These are phyloP conservation scores for Cicer pinnatifidum DNA, from an alignment of 306 rosid species.

Conservation along the genomic window DNA sequence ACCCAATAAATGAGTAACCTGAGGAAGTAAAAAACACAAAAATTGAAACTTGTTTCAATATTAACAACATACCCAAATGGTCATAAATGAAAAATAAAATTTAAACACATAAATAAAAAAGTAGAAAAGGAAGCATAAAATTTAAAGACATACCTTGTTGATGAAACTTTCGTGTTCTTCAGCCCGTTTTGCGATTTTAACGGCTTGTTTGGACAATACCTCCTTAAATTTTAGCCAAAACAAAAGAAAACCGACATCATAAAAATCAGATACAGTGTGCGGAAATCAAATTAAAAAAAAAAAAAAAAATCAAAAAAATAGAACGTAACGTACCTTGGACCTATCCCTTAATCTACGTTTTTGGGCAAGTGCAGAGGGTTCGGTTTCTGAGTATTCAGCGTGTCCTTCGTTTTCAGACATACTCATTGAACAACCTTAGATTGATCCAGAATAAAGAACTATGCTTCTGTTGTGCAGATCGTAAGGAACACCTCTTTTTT, in stretches of 20 bases:
- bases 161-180: slow-evolving; percentile 79
- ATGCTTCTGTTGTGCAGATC: not conserved
- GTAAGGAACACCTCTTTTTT: not conserved
- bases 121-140: not conserved
- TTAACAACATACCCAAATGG: slow-evolving; percentile 14
- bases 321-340: slow-evolving; percentile 60
- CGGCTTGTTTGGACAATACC: slow-evolving; percentile 77
- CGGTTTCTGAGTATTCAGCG: slow-evolving; percentile 51
- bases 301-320: not conserved
- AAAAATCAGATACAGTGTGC: slow-evolving; percentile 14
- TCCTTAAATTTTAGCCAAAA: slow-evolving; percentile 62
- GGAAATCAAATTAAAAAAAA: slow-evolving; percentile 25
- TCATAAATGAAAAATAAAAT: not conserved
- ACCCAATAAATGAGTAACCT: slow-evolving; percentile 81
- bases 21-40: slow-evolving; percentile 45
- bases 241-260: slow-evolving; percentile 47
- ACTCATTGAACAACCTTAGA: not conserved
- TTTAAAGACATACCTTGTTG: slow-evolving; percentile 56
- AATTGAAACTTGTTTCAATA: slow-evolving; percentile 1
- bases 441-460: not conserved
- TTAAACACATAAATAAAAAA: not conserved
- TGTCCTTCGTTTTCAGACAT: slow-evolving; percentile 66
- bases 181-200: slow-evolving; percentile 82
- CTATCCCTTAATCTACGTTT: slow-evolving; percentile 65
- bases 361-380: slow-evolving; percentile 55